Evolutionary conservation across 345 rosid species (phyloP).

Genomic region (Citrus unshiu): DNA sequence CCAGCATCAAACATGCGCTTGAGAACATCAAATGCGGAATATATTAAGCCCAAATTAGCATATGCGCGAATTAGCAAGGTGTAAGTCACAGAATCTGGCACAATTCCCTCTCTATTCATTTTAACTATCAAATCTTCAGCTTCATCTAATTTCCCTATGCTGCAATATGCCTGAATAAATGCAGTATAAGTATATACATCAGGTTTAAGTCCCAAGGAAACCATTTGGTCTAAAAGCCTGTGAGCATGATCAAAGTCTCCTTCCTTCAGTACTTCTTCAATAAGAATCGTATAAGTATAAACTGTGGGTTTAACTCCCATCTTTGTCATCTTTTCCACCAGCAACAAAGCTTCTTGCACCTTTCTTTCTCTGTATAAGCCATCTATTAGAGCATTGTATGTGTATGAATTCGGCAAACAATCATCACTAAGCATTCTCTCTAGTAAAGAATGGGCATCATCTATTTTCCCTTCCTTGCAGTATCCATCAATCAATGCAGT

Average conservation of each 20-base stretch:
- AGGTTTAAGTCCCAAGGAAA: conserved; percentile 54
- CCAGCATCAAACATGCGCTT: conserved; percentile 71
- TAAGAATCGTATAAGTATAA: conserved; percentile 66
- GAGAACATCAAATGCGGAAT: conserved; percentile 69
- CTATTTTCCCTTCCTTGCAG: conserved; percentile 62
- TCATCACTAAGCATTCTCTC: conserved; percentile 52
- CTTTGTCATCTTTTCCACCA: conserved; percentile 50
- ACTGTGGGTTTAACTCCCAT: conserved; percentile 51
- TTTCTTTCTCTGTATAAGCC: conserved; percentile 62
- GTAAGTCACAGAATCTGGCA: conserved; percentile 65
- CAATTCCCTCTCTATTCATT: conserved; percentile 62
- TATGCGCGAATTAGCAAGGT: conserved; percentile 61
- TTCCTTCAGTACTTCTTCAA: conserved; percentile 53
- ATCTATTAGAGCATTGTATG: conserved; percentile 74
- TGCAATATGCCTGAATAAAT: conserved; percentile 69
- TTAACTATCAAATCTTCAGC: conserved; percentile 59
- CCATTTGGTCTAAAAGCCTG: conserved; percentile 47
- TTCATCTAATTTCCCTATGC: conserved; percentile 53
- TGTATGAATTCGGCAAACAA: conserved; percentile 59
- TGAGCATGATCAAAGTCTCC: conserved; percentile 62
- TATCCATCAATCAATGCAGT: conserved; percentile 82
- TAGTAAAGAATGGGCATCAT: conserved; percentile 50
- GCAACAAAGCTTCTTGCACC: conserved; percentile 39
- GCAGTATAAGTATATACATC: conserved; percentile 69
- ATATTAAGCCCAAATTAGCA: conserved; percentile 49